Percentiles rank a stretch among this genome's conserved stretches.
phyloP scores from a whole-genome alignment of 306 rosid species.

The Corylus heterophylla region DNA sequence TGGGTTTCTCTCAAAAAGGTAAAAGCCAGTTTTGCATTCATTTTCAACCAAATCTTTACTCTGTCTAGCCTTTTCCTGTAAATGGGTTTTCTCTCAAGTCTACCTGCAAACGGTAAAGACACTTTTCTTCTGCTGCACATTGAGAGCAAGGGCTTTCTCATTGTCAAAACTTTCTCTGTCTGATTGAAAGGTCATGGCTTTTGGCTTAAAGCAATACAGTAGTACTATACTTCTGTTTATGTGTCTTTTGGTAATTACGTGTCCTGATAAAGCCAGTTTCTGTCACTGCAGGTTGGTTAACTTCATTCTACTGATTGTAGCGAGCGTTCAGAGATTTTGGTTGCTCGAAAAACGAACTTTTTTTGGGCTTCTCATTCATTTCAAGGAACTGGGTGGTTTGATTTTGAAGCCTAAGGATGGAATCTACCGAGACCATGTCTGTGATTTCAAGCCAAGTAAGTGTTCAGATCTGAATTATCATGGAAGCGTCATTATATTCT shows the following conservation, averaged over 20 bases:
- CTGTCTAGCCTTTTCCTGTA: slow-evolving; percentile 6
- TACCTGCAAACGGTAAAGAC: slow-evolving; percentile 22
- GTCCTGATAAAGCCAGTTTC: slow-evolving; percentile 9
- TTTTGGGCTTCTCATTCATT: slow-evolving; percentile 30
- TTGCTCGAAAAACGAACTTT: slow-evolving; percentile 19
- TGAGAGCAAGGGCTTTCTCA: slow-evolving; percentile 4
- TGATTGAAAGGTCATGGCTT: slow-evolving; percentile 18
- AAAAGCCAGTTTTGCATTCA: slow-evolving; percentile 33
- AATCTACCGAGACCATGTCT: slow-evolving; percentile 32
- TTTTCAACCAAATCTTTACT: slow-evolving; percentile 28
- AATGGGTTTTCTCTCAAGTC: slow-evolving; percentile 13
- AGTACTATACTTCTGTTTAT: slow-evolving; percentile 13
- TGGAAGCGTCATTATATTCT: slow-evolving; percentile 24
- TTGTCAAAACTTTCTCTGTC: neutral
- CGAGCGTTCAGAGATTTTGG: slow-evolving; percentile 23
- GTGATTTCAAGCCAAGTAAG: slow-evolving; percentile 59
- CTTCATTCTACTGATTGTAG: slow-evolving; percentile 32
- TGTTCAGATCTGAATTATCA: slow-evolving; percentile 66
- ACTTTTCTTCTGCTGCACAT: slow-evolving; percentile 7
- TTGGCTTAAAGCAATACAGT: slow-evolving; percentile 6
- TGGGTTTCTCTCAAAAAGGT: slow-evolving; percentile 31
- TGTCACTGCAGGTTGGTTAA: slow-evolving; percentile 19
- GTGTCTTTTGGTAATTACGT: neutral
- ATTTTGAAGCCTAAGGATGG: slow-evolving; percentile 36
- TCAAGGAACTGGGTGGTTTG: slow-evolving; percentile 41